phyloP scores from a whole-genome alignment of 1,284 basidiomycete genomes.

The Sanghuangporus weigelae region DNA sequence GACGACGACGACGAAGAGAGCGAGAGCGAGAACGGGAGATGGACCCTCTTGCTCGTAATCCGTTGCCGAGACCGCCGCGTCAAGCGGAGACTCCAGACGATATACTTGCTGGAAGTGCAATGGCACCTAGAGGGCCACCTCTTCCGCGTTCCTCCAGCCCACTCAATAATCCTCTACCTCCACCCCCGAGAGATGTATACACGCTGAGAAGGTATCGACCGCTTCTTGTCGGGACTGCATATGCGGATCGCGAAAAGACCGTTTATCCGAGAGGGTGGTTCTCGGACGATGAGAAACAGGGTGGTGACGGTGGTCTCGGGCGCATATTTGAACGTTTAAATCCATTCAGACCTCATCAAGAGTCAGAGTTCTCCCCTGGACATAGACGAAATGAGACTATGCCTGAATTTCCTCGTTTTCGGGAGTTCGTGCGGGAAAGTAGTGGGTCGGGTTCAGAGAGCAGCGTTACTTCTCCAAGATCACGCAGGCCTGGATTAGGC shows the following conservation, averaged over 20 bases:
- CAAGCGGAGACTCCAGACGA: slow-evolving; percentile 9
- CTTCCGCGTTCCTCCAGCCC: background rate
- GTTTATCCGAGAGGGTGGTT: slow-evolving; percentile 16
- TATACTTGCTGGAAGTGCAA: slow-evolving; percentile 10
- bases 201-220: slow-evolving; percentile 7
- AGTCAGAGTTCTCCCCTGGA: background rate
- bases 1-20: background rate
- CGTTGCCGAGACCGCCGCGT: slow-evolving; percentile 13
- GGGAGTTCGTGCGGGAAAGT: background rate
- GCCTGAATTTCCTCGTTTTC: slow-evolving; percentile 1
- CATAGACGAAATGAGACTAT: slow-evolving; percentile 13
- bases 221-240: slow-evolving; percentile 11
- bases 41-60: slow-evolving; percentile 9
- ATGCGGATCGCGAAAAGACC: slow-evolving; percentile 2
- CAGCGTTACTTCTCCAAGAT: background rate
- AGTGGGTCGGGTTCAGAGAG: background rate
- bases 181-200: slow-evolving; percentile 14
- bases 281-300: background rate
- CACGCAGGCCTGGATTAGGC: background rate
- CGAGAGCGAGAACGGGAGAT: background rate
- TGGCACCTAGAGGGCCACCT: background rate
- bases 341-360: slow-evolving; percentile 9
- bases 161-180: slow-evolving; percentile 14
- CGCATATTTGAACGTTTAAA: slow-evolving; percentile 10
- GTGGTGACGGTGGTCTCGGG: slow-evolving; percentile 4